phyloP scores from a whole-genome alignment of 2,329 filamentous ascomycete species.

The Colletotrichum spaethianum region DNA sequence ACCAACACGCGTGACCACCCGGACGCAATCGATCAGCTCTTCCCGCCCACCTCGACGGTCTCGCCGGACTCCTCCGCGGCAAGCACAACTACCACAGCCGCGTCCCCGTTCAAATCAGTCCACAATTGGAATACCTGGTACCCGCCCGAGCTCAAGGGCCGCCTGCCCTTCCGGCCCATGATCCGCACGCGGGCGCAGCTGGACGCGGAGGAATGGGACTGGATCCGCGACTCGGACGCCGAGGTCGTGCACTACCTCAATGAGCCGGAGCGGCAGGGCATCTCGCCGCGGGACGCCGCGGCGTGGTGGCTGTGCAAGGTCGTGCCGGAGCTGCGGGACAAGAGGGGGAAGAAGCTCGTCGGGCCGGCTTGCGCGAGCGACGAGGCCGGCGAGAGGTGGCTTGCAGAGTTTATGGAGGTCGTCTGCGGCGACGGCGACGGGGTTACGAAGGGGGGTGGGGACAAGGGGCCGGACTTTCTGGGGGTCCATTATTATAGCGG shows the following conservation, averaged over 20 bases:
- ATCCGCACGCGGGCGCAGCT: conserved; percentile 55
- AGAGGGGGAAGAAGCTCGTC: conserved; percentile 50
- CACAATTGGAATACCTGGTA: conserved; percentile 60
- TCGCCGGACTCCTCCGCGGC: too few species aligned
- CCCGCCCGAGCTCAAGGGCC: conserved; percentile 52
- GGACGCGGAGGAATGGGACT: conserved; percentile 55
- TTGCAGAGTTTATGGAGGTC: conserved; percentile 56
- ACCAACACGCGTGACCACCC: conserved; percentile 55
- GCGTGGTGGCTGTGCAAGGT: conserved; percentile 56
- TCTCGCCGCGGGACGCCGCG: conserved; percentile 53
- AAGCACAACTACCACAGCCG: neutral
- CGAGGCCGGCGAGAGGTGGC: conserved; percentile 55
- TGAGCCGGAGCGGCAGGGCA: conserved; percentile 58
- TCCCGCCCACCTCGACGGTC: conserved; percentile 25
- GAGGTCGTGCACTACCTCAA: conserved; percentile 61
- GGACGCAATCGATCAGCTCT: conserved; percentile 53
- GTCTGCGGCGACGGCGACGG: conserved; percentile 46
- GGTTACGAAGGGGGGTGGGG: conserved; percentile 42
- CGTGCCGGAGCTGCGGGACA: conserved; percentile 44
- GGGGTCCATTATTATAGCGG: conserved; percentile 61
- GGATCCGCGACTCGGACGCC: conserved; percentile 45
- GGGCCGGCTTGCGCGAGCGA: conserved; percentile 56
- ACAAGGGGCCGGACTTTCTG: conserved; percentile 54
- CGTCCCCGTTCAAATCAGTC: conserved; percentile 51
- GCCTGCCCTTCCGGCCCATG: conserved; percentile 58